Percentiles rank a stretch among this genome's conserved stretches.
These are phyloP conservation scores for Entomortierella lignicola DNA, from an alignment of 192 early-diverging fungal genomes.

Conservation along the genomic window DNA sequence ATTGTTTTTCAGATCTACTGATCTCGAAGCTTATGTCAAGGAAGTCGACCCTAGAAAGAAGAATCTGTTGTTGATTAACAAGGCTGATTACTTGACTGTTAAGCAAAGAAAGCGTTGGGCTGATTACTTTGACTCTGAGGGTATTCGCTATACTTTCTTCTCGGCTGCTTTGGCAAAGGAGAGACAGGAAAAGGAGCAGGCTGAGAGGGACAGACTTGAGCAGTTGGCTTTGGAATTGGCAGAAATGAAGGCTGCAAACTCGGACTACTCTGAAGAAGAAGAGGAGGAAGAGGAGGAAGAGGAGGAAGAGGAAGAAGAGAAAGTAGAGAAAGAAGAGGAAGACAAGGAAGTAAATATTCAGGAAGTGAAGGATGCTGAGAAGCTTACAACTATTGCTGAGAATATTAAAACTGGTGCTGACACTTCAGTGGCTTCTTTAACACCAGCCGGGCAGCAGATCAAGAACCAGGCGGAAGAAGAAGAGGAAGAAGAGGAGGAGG, in stretches of 20 bases:
- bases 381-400: constrained; percentile 2
- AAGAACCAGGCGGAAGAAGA: constrained; percentile 31
- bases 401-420: constrained; percentile 10
- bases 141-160: constrained; percentile 93
- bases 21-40: constrained; percentile 91
- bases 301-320: constrained; percentile 55
- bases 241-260: constrained; percentile 48
- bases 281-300: constrained; percentile 53
- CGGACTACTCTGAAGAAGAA: constrained; percentile 54
- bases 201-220: constrained; percentile 61
- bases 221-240: constrained; percentile 50
- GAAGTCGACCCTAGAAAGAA: constrained; percentile 90
- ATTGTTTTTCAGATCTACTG: constrained; percentile 87
- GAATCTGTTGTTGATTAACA: constrained; percentile 95
- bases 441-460: background rate
- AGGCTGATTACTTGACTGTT: constrained; percentile 96
- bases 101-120: constrained; percentile 91
- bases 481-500: constrained; percentile 39
- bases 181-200: constrained; percentile 79
- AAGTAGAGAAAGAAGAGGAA: constrained; percentile 51
- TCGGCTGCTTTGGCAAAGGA: constrained; percentile 89
- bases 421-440: constrained; percentile 10
- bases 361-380: constrained; percentile 43
- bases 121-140: constrained; percentile 84
- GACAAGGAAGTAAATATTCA: too few relatives aligned